Conservation (phyloP, 805 yeast species). For the Pichia cephalocereana region DNA sequence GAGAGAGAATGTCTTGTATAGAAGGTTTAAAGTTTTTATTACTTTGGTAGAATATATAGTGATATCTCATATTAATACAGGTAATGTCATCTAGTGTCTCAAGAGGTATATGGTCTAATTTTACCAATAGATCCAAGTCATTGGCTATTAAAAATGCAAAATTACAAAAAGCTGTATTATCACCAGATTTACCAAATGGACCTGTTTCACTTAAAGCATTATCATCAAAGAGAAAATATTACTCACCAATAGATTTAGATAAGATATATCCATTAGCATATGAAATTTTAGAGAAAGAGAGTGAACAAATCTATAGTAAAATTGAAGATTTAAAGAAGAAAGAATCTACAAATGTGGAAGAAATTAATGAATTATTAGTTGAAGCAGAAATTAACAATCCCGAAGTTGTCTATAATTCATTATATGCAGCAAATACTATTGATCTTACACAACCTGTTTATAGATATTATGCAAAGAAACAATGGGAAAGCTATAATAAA, state of each 20-base stretch:
- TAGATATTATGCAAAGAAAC: conserved; percentile 53
- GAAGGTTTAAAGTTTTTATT: too few relatives aligned
- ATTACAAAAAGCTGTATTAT: conserved; percentile 22
- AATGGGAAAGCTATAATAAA: conserved; percentile 64
- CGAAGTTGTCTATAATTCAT: conserved; percentile 66
- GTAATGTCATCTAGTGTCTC: conserved; percentile 15
- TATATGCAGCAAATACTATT: conserved; percentile 36
- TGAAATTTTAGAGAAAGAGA: conserved; percentile 42
- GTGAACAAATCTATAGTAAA: conserved; percentile 30
- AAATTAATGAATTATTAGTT: conserved; percentile 28
- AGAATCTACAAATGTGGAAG: conserved; percentile 13
- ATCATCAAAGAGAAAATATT: conserved; percentile 42
- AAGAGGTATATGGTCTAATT: conserved; percentile 30
- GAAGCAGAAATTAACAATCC: conserved; percentile 74
- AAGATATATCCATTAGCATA: conserved; percentile 68
- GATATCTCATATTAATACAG: too few relatives aligned
- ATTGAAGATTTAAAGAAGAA: conserved; percentile 16
- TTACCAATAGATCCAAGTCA: conserved; percentile 25
- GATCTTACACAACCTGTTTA: conserved; percentile 77
- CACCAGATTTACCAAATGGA: conserved; percentile 32
- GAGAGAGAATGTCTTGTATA: too few relatives aligned
- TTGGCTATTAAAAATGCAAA: conserved; percentile 22
- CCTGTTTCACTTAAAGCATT: conserved; percentile 43
- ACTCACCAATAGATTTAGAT: conserved; percentile 59
- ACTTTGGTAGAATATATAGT: too few relatives aligned